phyloP scores from a whole-genome alignment of 192 early-diverging fungal genomes.

The Globomyces pollinis-pini region DNA sequence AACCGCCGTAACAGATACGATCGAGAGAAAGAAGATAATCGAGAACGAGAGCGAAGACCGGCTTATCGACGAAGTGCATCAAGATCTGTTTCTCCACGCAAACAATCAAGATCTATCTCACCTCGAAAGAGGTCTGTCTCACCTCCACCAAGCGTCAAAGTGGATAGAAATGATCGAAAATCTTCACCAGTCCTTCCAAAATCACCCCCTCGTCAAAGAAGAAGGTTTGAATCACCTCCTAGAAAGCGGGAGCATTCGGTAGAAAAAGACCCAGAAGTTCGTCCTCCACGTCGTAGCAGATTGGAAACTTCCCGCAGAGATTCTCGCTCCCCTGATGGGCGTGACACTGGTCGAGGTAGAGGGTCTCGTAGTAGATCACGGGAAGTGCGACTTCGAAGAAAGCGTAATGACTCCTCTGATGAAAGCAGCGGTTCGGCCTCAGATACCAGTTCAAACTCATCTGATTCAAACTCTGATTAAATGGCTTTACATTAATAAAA shows the following conservation, averaged over 20 bases:
- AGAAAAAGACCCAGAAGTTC: too few species aligned
- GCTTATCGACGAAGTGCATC: not conserved
- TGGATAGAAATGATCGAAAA: too few species aligned
- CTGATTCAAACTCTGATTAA: too few species aligned
- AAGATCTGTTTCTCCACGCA: not conserved
- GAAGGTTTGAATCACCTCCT: not conserved
- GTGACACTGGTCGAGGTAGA: not conserved
- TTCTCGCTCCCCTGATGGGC: not conserved
- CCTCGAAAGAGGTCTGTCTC: not conserved
- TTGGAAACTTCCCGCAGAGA: not conserved
- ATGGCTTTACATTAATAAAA: too few species aligned
- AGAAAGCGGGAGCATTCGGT: not conserved
- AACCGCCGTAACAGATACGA: conserved; percentile 26
- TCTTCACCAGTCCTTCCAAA: too few species aligned
- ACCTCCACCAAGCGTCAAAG: not conserved
- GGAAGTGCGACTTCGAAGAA: too few species aligned
- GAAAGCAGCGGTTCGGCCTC: too few species aligned
- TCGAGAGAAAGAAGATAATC: conserved; percentile 13
- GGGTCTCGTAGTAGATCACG: not conserved
- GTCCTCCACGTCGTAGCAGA: not conserved
- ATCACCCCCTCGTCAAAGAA: not conserved
- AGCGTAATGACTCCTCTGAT: too few species aligned
- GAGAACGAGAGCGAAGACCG: conserved; percentile 17
- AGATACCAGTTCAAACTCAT: too few species aligned
- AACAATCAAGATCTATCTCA: not conserved